Evolutionary conservation across 345 rosid species (phyloP).

Genomic region (Brassica juncea): DNA sequence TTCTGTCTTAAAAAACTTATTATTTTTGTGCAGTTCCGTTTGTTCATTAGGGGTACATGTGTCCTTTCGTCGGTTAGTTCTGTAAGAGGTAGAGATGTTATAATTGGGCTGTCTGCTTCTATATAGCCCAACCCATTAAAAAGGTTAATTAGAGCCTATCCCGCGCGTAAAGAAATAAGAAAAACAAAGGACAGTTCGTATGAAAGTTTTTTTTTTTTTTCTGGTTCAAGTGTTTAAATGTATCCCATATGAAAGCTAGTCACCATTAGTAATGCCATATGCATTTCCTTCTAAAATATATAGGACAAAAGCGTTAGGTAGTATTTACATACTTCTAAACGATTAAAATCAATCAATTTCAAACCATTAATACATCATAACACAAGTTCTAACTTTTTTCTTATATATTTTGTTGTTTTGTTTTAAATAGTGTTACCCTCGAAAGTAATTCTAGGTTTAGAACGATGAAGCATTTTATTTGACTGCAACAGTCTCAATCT

Average conservation of each 20-base stretch:
- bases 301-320: constrained; percentile 26
- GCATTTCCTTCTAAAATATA: constrained; percentile 3
- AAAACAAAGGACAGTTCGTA: neutral
- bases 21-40: neutral
- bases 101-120: neutral
- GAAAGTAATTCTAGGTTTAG: neutral
- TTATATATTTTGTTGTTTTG: neutral
- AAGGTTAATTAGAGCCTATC: neutral
- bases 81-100: neutral
- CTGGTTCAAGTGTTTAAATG: too few species aligned
- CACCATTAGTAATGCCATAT: neutral
- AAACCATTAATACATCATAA: neutral
- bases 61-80: neutral
- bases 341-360: constrained; percentile 22
- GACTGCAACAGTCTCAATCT: constrained; percentile 5
- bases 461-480: neutral
- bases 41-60: neutral
- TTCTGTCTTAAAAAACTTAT: constrained; percentile 2
- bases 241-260: neutral
- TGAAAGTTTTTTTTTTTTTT: too few species aligned
- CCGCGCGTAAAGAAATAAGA: neutral
- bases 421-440: neutral
- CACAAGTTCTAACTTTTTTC: neutral
- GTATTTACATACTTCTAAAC: constrained; percentile 1
- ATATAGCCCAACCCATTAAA: neutral